Evolutionary conservation across 495 filamentous ascomycete genomes (phyloP).

Genomic region (Neurospora sublineolata): DNA sequence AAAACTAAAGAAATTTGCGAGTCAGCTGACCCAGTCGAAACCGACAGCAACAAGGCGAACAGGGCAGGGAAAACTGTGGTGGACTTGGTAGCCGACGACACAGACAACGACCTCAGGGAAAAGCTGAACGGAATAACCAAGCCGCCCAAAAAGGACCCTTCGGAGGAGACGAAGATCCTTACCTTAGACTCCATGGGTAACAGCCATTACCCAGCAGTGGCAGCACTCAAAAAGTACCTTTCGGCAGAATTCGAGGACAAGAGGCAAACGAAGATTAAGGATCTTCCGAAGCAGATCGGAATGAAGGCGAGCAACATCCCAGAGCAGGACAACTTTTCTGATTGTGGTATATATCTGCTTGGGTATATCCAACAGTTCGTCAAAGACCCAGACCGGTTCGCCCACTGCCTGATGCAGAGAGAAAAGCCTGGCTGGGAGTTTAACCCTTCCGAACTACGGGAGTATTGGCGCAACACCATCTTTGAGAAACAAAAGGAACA

Average conservation of each 20-base stretch:
- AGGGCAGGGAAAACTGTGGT: neutral
- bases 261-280: slow-evolving; percentile 44
- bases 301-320: slow-evolving; percentile 64
- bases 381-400: slow-evolving; percentile 52
- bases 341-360: slow-evolving; percentile 81
- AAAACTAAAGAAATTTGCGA: neutral
- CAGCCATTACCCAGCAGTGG: slow-evolving; percentile 48
- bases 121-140: neutral
- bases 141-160: slow-evolving; percentile 24
- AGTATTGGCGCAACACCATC: slow-evolving; percentile 26
- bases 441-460: slow-evolving; percentile 23
- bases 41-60: neutral
- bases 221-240: slow-evolving; percentile 65
- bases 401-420: slow-evolving; percentile 22
- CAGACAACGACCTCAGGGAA: neutral
- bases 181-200: slow-evolving; percentile 75
- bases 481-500: slow-evolving; percentile 24
- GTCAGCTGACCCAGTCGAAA: neutral
- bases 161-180: slow-evolving; percentile 55
- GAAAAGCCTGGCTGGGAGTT: slow-evolving; percentile 25
- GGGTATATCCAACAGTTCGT: slow-evolving; percentile 77
- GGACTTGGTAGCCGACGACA: neutral
- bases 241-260: slow-evolving; percentile 60
- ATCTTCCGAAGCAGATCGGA: slow-evolving; percentile 40
- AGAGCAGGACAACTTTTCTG: slow-evolving; percentile 69